phyloP scores from a whole-genome alignment of 768 basidiomycete genomes.

The Dioszegia aurantiaca region DNA sequence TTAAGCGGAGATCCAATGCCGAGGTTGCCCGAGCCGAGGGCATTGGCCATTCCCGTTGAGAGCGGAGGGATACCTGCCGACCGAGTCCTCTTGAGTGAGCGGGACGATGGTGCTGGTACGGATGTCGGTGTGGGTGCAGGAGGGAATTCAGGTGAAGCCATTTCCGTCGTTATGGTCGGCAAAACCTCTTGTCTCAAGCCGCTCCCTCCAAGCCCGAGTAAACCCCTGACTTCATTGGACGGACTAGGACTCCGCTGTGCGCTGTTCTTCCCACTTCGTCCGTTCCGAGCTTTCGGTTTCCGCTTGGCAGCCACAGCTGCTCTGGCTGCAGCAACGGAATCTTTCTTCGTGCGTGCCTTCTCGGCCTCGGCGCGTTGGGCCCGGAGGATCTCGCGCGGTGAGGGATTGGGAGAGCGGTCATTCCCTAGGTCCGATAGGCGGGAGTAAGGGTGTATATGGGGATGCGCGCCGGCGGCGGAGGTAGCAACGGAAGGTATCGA shows the following conservation, averaged over 20 bases:
- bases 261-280: conserved; percentile 1
- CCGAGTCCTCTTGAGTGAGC: conserved; percentile 28
- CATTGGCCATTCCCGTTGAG: conserved; percentile 15
- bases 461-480: background rate
- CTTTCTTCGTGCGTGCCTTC: conserved; percentile 20
- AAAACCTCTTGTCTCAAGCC: conserved; percentile 1
- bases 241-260: conserved; percentile 5
- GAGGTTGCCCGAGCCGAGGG: conserved; percentile 12
- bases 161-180: conserved; percentile 4
- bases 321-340: conserved; percentile 25
- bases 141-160: conserved; percentile 1
- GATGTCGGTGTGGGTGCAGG: conserved; percentile 8
- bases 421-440: conserved; percentile 24
- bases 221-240: background rate
- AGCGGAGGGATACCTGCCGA: conserved; percentile 23
- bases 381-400: conserved; percentile 22
- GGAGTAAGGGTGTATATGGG: conserved; percentile 26
- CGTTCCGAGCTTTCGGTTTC: conserved; percentile 6
- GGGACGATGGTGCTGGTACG: background rate
- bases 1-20: conserved; percentile 28
- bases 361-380: conserved; percentile 22
- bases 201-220: background rate
- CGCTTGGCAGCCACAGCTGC: conserved; percentile 21
- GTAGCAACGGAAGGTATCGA: background rate
- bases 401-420: conserved; percentile 28